Evolutionary conservation across 2,329 filamentous ascomycete genomes (phyloP).

Genomic region (Cadophora sp.): DNA sequence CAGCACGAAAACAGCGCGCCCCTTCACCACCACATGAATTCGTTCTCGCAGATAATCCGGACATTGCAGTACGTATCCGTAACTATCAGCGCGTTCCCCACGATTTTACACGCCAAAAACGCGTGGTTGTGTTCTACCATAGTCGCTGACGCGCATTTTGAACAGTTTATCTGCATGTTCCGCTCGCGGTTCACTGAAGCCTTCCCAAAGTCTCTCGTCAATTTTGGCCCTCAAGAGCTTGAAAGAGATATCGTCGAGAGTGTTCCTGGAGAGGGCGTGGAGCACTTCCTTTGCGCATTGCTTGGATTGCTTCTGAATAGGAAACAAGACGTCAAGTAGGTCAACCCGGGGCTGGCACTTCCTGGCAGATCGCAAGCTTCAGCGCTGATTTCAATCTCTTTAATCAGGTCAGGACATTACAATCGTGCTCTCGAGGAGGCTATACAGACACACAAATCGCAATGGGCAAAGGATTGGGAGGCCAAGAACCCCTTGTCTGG

Average conservation of each 20-base stretch:
- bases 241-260: conserved; percentile 83
- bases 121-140: conserved; percentile 50
- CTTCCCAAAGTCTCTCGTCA: conserved; percentile 84
- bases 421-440: conserved; percentile 93
- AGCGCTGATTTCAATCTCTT: conserved; percentile 34
- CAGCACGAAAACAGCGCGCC: conserved; percentile 77
- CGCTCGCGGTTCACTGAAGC: conserved; percentile 89
- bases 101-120: conserved; percentile 56
- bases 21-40: conserved; percentile 91
- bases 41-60: conserved; percentile 86
- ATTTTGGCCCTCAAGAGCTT: conserved; percentile 94
- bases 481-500: conserved; percentile 83
- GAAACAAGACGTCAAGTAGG: conserved; percentile 99
- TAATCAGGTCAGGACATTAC: conserved; percentile 83
- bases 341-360: conserved; percentile 32
- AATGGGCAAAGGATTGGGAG: conserved; percentile 89
- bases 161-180: conserved; percentile 97
- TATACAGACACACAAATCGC: conserved; percentile 79
- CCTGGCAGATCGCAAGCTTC: conserved; percentile 6
- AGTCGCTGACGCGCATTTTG: conserved; percentile 45
- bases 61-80: conserved; percentile 80
- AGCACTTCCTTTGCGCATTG: conserved; percentile 88
- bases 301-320: conserved; percentile 89
- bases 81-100: conserved; percentile 49
- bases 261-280: conserved; percentile 82